Base-by-base conservation (phyloP, 345 rosid species). In the Gynandropsis gynandra region DNA sequence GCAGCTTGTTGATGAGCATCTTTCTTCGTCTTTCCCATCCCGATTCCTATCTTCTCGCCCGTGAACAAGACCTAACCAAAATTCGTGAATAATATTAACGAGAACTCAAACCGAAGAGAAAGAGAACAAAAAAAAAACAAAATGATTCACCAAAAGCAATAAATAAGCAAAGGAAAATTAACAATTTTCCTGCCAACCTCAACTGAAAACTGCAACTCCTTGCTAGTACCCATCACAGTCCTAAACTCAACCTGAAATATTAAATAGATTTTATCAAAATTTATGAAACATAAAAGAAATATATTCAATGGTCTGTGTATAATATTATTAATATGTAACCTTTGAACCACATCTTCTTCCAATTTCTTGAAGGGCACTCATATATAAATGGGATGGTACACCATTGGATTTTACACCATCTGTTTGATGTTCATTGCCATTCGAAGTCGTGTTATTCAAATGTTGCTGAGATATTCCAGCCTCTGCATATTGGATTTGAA, bases 1-100 rank as follows among this genome's bases (percentile, higher is more conserved):
- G 99, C 95, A 11, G 97, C 99, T 77, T 81, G 89, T 50, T 85
- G 99, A 65, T 88, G 95, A 40, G 99, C 97, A 72, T 88, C 95
- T 70, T 80, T 85, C 76, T 86, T 75, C 14, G 97, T 93, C 76
- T 80, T 93, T 34, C 89, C 99, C 97, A 93, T 85, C 52, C 99
- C 99, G 78, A 65, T 80, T 67, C 80, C 97, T 56, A 93, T 85
- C 85, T 85, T 88, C 73, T 93, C 99, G 12, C 97, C 96, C 19
- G 87, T 70, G 68, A 87, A 90, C 56, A 80, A 69, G 56, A 82
- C 98, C 96, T 92, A 59, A 44, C 56, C 32, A 32, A 64, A 33
- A 53, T 46, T 40, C n/a, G n/a, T n/a, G n/a, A 24, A 24, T 2
- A 24, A 24, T 24, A 24, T 24, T 5, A 5, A 2, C 29, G 29